Evolutionary conservation across 129 eudicot genomes (phyloP).

Genomic region (Pulicaria dysenterica): DNA sequence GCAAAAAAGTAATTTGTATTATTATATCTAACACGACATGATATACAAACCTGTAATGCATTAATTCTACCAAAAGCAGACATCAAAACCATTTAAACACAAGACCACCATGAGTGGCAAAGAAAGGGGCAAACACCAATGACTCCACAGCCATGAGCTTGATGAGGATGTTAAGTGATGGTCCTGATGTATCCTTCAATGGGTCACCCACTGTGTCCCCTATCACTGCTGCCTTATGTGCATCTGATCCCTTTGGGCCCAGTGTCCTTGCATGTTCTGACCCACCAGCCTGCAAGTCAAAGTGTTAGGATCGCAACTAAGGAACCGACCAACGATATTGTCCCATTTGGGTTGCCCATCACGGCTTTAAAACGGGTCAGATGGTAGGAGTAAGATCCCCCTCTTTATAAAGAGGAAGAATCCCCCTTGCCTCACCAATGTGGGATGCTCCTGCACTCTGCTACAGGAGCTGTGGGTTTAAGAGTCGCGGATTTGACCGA

Average conservation of each 20-base stretch:
- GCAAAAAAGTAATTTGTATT: too few relatives aligned
- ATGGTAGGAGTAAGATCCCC: too few relatives aligned
- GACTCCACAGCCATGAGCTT: conserved; percentile 64
- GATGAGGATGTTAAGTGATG: conserved; percentile 54
- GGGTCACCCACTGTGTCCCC: conserved; percentile 62
- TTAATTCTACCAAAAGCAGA: neutral
- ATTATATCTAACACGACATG: neutral
- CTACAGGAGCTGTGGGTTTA: too few relatives aligned
- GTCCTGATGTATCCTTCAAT: conserved; percentile 55
- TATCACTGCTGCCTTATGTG: conserved; percentile 58
- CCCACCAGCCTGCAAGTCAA: conserved; percentile 45
- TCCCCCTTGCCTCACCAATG: too few relatives aligned
- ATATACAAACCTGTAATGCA: neutral
- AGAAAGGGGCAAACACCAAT: conserved; percentile 52
- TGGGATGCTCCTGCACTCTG: too few relatives aligned
- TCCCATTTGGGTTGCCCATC: too few relatives aligned
- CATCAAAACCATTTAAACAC: conserved; percentile 38
- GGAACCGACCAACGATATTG: too few relatives aligned
- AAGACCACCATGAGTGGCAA: conserved; percentile 53
- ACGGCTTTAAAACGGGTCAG: too few relatives aligned
- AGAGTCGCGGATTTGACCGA: too few relatives aligned
- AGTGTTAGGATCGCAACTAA: too few relatives aligned
- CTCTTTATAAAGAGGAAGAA: too few relatives aligned
- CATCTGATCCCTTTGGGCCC: conserved; percentile 62
- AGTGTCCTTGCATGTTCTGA: conserved; percentile 47